phyloP scores from a whole-genome alignment of 306 rosid species.

The Acacia crassicarpa region DNA sequence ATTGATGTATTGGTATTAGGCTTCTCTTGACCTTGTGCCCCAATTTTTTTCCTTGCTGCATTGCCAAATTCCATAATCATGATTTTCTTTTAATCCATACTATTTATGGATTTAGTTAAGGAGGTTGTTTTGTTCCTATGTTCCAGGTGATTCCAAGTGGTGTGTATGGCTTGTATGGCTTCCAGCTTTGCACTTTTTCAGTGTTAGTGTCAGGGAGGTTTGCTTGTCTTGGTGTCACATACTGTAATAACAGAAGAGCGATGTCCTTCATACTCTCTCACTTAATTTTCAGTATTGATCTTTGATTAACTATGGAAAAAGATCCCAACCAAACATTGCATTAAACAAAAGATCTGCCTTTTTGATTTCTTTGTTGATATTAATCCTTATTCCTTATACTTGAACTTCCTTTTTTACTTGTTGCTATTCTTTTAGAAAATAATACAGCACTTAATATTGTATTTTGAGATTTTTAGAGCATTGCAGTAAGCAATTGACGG shows the following conservation, averaged over 20 bases:
- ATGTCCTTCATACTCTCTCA: slow-evolving; percentile 24
- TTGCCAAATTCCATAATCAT: neutral
- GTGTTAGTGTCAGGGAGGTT: slow-evolving; percentile 17
- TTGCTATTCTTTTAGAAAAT: neutral
- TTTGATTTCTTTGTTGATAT: neutral
- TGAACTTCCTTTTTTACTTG: neutral
- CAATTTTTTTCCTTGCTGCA: neutral
- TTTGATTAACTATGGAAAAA: slow-evolving; percentile 7
- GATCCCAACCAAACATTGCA: slow-evolving; percentile 13
- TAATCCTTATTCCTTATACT: neutral
- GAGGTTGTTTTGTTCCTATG: slow-evolving; percentile 2
- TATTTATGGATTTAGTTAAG: neutral
- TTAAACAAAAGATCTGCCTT: slow-evolving; percentile 14
- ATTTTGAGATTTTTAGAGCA: neutral
- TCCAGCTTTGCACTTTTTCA: slow-evolving; percentile 23
- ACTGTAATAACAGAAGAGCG: slow-evolving; percentile 52
- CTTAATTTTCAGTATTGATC: slow-evolving; percentile 16
- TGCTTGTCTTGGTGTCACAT: slow-evolving; percentile 28
- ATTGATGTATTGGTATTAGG: neutral
- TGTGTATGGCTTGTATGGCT: slow-evolving; percentile 12
- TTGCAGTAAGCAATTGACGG: neutral
- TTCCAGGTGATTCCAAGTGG: slow-evolving; percentile 59
- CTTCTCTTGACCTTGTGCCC: neutral
- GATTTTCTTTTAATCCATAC: neutral
- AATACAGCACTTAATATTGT: neutral